phyloP scores from a whole-genome alignment of 345 rosid species.

The Laguncularia racemosa region DNA sequence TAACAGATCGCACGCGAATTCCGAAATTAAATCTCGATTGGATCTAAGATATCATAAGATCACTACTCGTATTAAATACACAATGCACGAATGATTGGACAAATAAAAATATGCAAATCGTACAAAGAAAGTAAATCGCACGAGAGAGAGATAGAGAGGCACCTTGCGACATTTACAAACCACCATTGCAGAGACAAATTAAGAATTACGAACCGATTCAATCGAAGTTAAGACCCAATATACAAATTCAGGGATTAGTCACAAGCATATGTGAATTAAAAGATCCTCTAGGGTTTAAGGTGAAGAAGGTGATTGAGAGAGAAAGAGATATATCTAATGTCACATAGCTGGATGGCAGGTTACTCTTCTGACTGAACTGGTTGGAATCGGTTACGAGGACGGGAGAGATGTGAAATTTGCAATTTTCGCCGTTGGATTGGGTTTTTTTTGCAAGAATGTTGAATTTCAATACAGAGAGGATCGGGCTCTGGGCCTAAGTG shows the following conservation, averaged over 20 bases:
- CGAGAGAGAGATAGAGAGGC: constrained; percentile 1
- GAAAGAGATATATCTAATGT: constrained; percentile 1
- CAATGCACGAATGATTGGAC: background rate
- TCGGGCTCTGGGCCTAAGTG: too few species aligned
- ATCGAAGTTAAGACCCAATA: background rate
- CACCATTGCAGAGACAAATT: constrained; percentile 48
- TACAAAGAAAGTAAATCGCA: background rate
- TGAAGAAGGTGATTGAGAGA: constrained; percentile 1
- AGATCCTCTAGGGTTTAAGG: constrained; percentile 15
- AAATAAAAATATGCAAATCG: background rate
- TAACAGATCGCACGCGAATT: background rate
- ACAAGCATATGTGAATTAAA: background rate
- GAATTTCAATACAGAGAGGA: too few species aligned
- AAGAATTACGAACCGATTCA: constrained; percentile 9
- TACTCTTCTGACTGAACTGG: too few species aligned
- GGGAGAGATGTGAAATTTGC: too few species aligned
- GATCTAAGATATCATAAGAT: constrained; percentile 8
- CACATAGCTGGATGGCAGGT: too few species aligned
- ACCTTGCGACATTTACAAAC: constrained; percentile 97
- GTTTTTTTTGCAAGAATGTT: too few species aligned
- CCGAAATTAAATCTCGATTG: background rate
- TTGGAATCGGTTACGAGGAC: too few species aligned
- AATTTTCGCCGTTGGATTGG: too few species aligned
- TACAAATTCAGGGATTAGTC: too few species aligned
- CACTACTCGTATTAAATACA: background rate